These are phyloP conservation scores for Ascochyta viciae-villosae DNA, from an alignment of 2,329 filamentous ascomycete genomes.

Conservation along the genomic window DNA sequence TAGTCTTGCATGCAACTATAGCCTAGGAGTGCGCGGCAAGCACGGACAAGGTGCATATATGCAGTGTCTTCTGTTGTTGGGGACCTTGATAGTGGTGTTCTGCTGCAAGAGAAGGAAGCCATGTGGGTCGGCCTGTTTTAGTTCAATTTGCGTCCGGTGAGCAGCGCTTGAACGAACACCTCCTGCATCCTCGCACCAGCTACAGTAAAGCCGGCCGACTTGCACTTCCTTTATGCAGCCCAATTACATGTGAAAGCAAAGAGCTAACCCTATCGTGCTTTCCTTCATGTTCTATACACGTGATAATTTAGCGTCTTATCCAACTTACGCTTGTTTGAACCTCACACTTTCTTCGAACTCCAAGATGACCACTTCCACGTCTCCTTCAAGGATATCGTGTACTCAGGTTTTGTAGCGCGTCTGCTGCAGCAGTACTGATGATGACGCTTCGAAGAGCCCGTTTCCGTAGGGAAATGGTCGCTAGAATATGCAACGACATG, in stretches of 20 bases:
- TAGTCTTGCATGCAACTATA: neutral
- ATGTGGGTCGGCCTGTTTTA: slow-evolving; percentile 11
- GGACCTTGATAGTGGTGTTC: slow-evolving; percentile 4
- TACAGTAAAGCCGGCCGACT: neutral
- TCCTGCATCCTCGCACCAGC: neutral
- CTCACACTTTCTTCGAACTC: slow-evolving; percentile 11
- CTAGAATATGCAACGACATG: neutral
- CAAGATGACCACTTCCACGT: neutral
- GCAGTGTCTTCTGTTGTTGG: neutral
- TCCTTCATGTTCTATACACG: neutral
- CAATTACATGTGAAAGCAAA: neutral
- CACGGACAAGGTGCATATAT: neutral
- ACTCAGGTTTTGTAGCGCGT: neutral
- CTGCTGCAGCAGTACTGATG: neutral
- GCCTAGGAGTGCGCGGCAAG: neutral
- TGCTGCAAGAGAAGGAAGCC: slow-evolving; percentile 7
- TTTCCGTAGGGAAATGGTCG: neutral
- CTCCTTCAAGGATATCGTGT: neutral
- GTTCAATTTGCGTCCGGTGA: slow-evolving; percentile 12
- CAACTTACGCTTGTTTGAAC: slow-evolving; percentile 1
- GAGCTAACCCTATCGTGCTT: neutral
- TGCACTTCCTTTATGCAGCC: neutral
- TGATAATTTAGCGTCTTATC: neutral
- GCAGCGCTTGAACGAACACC: slow-evolving; percentile 1
- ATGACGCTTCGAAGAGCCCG: neutral